Evolutionary conservation across 108 stramenopile genomes (phyloP).

Genomic region (Cyclotella distinguenda): DNA sequence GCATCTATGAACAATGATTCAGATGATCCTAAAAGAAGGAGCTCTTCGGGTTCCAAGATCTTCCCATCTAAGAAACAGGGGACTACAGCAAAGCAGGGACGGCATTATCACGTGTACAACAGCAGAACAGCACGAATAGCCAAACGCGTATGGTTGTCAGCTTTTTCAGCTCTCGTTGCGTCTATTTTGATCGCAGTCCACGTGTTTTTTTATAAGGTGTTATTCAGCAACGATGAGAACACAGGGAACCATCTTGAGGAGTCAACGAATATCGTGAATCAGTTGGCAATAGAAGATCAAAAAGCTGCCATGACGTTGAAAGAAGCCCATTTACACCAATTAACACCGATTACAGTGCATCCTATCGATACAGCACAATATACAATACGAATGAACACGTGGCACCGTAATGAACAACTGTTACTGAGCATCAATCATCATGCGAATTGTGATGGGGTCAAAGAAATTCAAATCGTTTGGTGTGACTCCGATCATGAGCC

Average conservation of each 20-base stretch:
- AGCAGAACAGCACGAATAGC: slow-evolving; percentile 21
- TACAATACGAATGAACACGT: slow-evolving; percentile 77
- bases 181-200: slow-evolving; percentile 27
- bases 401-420: slow-evolving; percentile 66
- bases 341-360: slow-evolving; percentile 6
- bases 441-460: slow-evolving; percentile 58
- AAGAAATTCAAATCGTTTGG: slow-evolving; percentile 75
- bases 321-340: slow-evolving; percentile 19
- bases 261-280: not conserved
- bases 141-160: slow-evolving; percentile 30
- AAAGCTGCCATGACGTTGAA: slow-evolving; percentile 20
- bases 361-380: slow-evolving; percentile 52
- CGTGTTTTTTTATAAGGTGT: slow-evolving; percentile 15
- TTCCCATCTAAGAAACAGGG: not conserved
- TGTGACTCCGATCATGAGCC: slow-evolving; percentile 48
- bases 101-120: not conserved
- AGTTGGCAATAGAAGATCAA: slow-evolving; percentile 20
- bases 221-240: not conserved
- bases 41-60: not conserved
- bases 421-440: slow-evolving; percentile 56
- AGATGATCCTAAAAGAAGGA: not conserved
- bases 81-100: not conserved
- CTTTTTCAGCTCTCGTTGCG: slow-evolving; percentile 18
- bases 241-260: not conserved
- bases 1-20: not conserved